Percentiles rank a stretch among this genome's conserved stretches.
Evolutionary conservation across 2,329 filamentous ascomycete genomes (phyloP).

Genomic region (Lanzia echinophila): DNA sequence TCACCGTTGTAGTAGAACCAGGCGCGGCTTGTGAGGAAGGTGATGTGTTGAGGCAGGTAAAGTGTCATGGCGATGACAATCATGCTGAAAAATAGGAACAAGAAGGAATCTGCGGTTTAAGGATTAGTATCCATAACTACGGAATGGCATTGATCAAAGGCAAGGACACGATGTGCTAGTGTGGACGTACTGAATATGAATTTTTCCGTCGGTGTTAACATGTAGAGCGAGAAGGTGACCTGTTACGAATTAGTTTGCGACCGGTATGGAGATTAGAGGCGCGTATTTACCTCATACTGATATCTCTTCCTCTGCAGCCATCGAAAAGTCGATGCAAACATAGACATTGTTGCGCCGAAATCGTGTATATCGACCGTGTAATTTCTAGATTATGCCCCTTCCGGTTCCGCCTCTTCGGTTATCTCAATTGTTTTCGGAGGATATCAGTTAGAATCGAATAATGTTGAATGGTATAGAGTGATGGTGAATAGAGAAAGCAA

Average conservation of each 20-base stretch:
- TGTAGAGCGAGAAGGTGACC: constrained; percentile 93
- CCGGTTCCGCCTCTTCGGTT: background rate
- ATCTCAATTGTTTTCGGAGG: background rate
- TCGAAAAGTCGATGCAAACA: constrained; percentile 48
- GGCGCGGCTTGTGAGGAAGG: constrained; percentile 72
- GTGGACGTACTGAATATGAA: constrained; percentile 81
- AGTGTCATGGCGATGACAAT: constrained; percentile 79
- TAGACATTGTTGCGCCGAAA: constrained; percentile 24
- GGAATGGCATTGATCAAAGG: background rate
- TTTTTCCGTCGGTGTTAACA: constrained; percentile 93
- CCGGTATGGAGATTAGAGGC: background rate
- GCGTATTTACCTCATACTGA: constrained; percentile 65
- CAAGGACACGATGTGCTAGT: background rate
- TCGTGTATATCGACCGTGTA: background rate
- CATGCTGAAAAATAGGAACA: constrained; percentile 85
- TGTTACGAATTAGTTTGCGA: constrained; percentile 51
- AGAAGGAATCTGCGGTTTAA: constrained; percentile 64
- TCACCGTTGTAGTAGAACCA: constrained; percentile 96
- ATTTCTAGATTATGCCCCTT: too few relatives aligned
- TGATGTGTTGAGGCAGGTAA: constrained; percentile 89
- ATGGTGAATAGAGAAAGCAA: background rate
- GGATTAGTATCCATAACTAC: background rate
- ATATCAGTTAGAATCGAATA: background rate
- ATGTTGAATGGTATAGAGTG: too few relatives aligned
- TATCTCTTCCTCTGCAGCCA: constrained; percentile 95